A percentile compares a stretch with the other conserved stretches of the same genome.
Evolutionary conservation across 371 early-diverging fungal species (phyloP).

Genomic region (Haplosporangium sp.): DNA sequence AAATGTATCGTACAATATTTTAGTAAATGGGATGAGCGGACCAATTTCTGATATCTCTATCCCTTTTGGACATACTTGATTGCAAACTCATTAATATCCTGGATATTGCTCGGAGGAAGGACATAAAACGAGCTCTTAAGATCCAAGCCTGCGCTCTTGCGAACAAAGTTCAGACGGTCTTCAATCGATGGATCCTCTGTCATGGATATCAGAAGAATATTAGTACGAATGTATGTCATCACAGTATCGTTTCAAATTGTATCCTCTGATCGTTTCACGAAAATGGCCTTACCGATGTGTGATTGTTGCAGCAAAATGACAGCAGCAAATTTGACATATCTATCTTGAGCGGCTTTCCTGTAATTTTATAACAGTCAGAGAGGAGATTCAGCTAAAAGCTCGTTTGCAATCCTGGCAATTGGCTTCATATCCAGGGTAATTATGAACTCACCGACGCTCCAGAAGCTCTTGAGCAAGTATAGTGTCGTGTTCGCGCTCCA

Average conservation of each 20-base stretch:
- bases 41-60: not conserved
- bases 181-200: constrained; percentile 73
- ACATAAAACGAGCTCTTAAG: constrained; percentile 72
- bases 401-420: not conserved
- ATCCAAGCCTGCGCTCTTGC: constrained; percentile 76
- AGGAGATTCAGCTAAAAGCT: no score
- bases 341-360: constrained; percentile 75
- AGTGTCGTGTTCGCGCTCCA: constrained; percentile 73
- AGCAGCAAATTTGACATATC: constrained; percentile 79
- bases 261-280: not conserved
- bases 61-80: constrained; percentile 60
- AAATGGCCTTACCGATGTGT: constrained; percentile 60
- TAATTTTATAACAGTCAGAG: not conserved
- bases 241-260: not conserved
- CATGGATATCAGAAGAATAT: not conserved
- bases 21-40: not conserved
- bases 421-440: no score
- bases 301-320: constrained; percentile 71
- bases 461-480: constrained; percentile 73
- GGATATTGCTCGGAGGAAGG: constrained; percentile 61
- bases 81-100: constrained; percentile 75
- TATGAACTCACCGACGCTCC: constrained; percentile 60
- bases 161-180: constrained; percentile 71
- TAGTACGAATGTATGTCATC: not conserved
- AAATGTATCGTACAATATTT: not conserved